phyloP scores from a whole-genome alignment of 139 green algal genomes.

The Chlorella vulgaris region DNA sequence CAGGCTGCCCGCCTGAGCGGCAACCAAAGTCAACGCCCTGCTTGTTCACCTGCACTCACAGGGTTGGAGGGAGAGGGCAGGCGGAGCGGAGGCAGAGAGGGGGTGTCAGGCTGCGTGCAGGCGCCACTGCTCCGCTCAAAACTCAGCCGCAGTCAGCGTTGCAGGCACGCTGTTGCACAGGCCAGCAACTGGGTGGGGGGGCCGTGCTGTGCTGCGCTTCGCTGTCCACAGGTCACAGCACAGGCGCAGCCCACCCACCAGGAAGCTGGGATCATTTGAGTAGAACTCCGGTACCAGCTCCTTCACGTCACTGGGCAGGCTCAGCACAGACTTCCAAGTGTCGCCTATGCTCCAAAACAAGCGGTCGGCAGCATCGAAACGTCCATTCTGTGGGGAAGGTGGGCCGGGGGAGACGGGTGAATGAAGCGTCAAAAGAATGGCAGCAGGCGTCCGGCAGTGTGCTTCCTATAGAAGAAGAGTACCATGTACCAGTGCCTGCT shows the following conservation, averaged over 20 bases:
- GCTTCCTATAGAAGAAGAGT: too few relatives aligned
- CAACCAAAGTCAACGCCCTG: conserved; percentile 51
- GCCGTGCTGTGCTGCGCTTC: too few relatives aligned
- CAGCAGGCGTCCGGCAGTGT: too few relatives aligned
- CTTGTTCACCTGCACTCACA: conserved; percentile 42
- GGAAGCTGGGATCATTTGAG: conserved; percentile 63
- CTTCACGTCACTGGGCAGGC: conserved; percentile 70
- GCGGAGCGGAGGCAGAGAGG: too few relatives aligned
- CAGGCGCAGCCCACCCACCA: conserved; percentile 41
- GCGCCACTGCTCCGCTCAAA: too few relatives aligned
- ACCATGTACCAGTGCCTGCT: neutral
- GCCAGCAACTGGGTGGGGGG: neutral
- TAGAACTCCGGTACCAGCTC: conserved; percentile 88
- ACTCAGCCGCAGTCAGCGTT: too few relatives aligned
- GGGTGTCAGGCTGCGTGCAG: too few relatives aligned
- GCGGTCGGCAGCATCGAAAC: conserved; percentile 70
- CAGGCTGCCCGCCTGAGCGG: conserved; percentile 9
- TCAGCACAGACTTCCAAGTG: conserved; percentile 62
- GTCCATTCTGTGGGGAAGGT: conserved; percentile 57
- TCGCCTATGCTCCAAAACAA: conserved; percentile 63
- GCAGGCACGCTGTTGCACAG: too few relatives aligned
- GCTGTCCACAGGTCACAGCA: too few relatives aligned
- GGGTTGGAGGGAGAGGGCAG: neutral
- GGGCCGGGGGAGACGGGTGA: neutral
- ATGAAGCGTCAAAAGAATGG: neutral